Conservation (phyloP, 306 rosid species). For the Cicer bijugum region DNA sequence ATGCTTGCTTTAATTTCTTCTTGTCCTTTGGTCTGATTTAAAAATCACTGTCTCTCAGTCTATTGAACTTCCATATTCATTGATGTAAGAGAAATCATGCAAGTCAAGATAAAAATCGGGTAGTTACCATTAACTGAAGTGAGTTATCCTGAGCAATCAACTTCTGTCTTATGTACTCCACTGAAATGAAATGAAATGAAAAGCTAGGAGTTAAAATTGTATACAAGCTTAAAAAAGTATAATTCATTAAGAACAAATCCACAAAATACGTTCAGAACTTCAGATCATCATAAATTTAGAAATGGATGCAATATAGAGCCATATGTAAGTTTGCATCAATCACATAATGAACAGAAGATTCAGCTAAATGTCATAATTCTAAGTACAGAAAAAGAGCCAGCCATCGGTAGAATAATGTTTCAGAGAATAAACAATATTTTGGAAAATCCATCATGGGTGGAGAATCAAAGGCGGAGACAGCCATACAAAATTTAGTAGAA, state of each 20-base stretch:
- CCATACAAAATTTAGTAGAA: slow-evolving; percentile 33
- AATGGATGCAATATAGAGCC: slow-evolving; percentile 3
- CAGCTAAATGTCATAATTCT: background rate
- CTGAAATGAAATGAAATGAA: slow-evolving; percentile 55
- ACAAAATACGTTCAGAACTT: slow-evolving; percentile 22
- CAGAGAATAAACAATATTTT: background rate
- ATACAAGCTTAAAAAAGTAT: slow-evolving; percentile 19
- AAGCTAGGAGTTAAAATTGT: slow-evolving; percentile 36
- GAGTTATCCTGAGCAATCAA: slow-evolving; percentile 67
- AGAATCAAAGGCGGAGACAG: slow-evolving; percentile 11
- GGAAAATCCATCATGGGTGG: slow-evolving; percentile 28
- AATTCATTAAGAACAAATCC: slow-evolving; percentile 8
- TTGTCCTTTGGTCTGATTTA: slow-evolving; percentile 76
- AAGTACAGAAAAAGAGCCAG: slow-evolving; percentile 17
- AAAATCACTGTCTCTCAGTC: slow-evolving; percentile 42
- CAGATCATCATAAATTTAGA: slow-evolving; percentile 19
- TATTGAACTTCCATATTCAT: slow-evolving; percentile 37
- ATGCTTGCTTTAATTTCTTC: slow-evolving; percentile 73
- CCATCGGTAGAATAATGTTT: slow-evolving; percentile 2
- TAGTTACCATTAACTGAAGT: slow-evolving; percentile 74
- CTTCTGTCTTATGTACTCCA: slow-evolving; percentile 74
- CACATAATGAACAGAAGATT: background rate
- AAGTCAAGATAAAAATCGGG: slow-evolving; percentile 38
- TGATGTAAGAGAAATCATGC: slow-evolving; percentile 41
- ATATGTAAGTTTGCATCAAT: background rate